These are phyloP conservation scores for Herpetomonas muscarum DNA, from an alignment of 208 protist species.

Conservation along the genomic window DNA sequence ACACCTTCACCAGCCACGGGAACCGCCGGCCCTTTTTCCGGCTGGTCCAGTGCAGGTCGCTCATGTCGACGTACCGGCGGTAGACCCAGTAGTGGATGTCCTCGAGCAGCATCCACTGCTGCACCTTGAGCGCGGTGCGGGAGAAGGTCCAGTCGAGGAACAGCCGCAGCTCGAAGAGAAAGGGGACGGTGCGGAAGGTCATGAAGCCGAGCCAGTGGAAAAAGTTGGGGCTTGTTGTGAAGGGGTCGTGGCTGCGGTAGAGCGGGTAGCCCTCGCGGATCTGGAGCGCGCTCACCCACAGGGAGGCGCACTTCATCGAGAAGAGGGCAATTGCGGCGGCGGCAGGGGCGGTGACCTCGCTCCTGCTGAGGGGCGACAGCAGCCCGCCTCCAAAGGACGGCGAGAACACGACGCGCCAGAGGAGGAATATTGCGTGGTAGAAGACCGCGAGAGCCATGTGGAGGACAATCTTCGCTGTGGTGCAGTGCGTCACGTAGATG, in stretches of 20 bases:
- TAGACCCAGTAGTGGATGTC: constrained; percentile 66
- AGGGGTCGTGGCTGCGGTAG: constrained; percentile 46
- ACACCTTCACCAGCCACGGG: constrained; percentile 40
- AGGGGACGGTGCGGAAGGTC: constrained; percentile 53
- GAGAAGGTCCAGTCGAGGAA: constrained; percentile 78
- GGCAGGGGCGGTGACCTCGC: constrained; percentile 7
- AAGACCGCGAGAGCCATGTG: constrained; percentile 23
- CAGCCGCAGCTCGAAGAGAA: constrained; percentile 68
- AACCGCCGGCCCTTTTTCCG: constrained; percentile 31
- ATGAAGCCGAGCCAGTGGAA: constrained; percentile 51
- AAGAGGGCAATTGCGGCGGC: constrained; percentile 26
- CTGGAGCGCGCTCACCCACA: constrained; percentile 44
- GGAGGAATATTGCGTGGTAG: constrained; percentile 38
- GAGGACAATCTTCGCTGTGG: constrained; percentile 30
- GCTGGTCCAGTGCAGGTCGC: constrained; percentile 44
- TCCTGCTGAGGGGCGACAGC: not conserved
- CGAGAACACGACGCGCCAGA: constrained; percentile 19
- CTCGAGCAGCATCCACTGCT: constrained; percentile 80
- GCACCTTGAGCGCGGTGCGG: constrained; percentile 55
- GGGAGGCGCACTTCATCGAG: constrained; percentile 34
- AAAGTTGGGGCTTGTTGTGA: constrained; percentile 39
- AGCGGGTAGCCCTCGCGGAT: constrained; percentile 46
- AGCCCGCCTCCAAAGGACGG: not conserved
- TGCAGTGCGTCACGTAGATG: constrained; percentile 50
- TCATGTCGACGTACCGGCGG: constrained; percentile 61